Evolutionary conservation across 2,329 filamentous ascomycete species (phyloP), one percentile per base, ranked within the genome.

Genomic region (Venturia carpophila): DNA sequence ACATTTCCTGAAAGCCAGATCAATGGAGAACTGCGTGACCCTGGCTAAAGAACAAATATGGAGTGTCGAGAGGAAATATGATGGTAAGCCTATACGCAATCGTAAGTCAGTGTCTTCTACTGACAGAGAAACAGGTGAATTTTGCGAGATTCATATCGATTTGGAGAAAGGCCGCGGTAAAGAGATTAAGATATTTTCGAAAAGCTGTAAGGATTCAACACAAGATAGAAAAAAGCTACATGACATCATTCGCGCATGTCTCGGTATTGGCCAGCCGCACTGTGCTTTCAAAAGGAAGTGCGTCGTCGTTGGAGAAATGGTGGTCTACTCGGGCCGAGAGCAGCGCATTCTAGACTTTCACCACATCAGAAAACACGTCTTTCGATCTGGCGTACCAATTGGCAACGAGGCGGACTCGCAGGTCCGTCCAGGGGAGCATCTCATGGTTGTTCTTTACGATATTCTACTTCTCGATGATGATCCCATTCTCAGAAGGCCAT

Each of bases 161-260:
- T 77, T 90, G 7, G 78, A 78, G 10, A 84, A 83, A 62, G 77
- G 77, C 17, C 60, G 81, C 0, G 83, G 80, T 60, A 85, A 96
- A 37, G 87, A 88, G 68, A 58, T 58, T 15, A 39, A 58, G 30
- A 93, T 96, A 39, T 96, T 94, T 72, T 95, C 91, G 11, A 97
- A 96, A 73, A 94, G 91, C 70, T 91, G 92, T 66, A 95, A 94
- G 72, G 90, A 96, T 69, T 93, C 91, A 56, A 96, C 91, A 0
- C 72, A 77, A 63, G 92, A 96, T 73, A 83, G 89, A 42, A 69
- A 74, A 13, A 79, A 78, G 1, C 74, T 95, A 27, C 86, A 89
- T 64, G 80, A 82, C 1, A 82, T 82, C 1, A 85, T 96, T 65
- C 79, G 81, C 49, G 77, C 85, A 3, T 87, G 87, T 3, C 77